A percentile compares a stretch with the other conserved stretches of the same genome.
phyloP scores from a whole-genome alignment of 2,329 filamentous ascomycete genomes.

The Madurella fahalii region DNA sequence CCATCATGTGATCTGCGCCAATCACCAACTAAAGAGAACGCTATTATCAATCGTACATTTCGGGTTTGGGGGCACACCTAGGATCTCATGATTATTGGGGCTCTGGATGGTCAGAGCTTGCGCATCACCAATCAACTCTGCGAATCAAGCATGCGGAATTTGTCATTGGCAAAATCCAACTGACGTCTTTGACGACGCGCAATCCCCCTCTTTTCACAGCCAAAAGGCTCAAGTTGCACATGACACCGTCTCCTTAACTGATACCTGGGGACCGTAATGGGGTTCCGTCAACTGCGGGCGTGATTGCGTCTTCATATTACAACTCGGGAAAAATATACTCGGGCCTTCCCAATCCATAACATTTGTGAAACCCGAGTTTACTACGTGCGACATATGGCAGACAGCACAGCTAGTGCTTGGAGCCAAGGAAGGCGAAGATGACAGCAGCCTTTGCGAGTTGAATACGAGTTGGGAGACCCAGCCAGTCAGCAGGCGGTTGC shows the following conservation, averaged over 20 bases:
- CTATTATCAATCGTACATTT: neutral
- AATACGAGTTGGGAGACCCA: neutral
- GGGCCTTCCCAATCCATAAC: neutral
- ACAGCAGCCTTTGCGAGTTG: neutral
- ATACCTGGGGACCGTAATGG: neutral
- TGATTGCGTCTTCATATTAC: constrained; percentile 6
- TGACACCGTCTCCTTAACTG: neutral
- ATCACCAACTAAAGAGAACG: neutral
- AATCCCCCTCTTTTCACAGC: too few species aligned
- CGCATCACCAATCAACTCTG: neutral
- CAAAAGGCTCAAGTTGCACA: too few species aligned
- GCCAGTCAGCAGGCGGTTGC: neutral
- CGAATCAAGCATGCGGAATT: neutral
- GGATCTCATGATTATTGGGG: neutral
- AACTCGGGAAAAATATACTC: neutral
- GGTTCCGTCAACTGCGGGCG: constrained; percentile 10
- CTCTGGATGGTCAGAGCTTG: neutral
- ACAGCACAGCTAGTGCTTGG: neutral
- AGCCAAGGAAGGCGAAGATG: neutral
- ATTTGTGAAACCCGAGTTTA: constrained; percentile 1
- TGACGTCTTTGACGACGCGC: too few species aligned
- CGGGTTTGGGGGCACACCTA: neutral
- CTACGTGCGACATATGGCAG: constrained; percentile 5
- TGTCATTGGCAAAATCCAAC: too few species aligned
- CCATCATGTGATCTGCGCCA: neutral